phyloP scores from a whole-genome alignment of 1,284 basidiomycete species.

The Cryptococcus sp. region DNA sequence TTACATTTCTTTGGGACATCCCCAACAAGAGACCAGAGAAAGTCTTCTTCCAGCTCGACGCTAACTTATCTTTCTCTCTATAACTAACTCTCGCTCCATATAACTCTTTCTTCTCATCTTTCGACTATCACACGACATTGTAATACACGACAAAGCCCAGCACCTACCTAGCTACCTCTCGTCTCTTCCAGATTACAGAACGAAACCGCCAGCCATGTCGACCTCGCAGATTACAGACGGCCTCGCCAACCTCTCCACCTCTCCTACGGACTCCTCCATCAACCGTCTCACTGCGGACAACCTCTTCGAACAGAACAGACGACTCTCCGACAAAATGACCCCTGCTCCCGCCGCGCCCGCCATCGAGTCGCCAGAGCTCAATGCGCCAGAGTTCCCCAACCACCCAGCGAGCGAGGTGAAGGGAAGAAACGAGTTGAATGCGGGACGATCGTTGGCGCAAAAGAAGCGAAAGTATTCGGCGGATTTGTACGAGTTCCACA shows the following conservation, averaged over 20 bases:
- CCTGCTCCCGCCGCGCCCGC: not conserved
- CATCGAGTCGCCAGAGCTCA: not conserved
- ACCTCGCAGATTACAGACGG: not conserved
- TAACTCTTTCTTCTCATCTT: too few species aligned
- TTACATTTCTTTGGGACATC: too few species aligned
- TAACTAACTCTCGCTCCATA: too few species aligned
- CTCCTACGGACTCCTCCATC: not conserved
- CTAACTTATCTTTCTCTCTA: too few species aligned
- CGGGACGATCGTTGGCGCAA: not conserved
- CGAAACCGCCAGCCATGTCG: too few species aligned
- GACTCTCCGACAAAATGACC: not conserved
- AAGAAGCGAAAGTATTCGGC: conserved; percentile 7
- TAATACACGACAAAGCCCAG: too few species aligned
- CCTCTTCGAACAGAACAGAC: not conserved
- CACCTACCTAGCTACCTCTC: too few species aligned
- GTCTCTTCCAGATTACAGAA: too few species aligned
- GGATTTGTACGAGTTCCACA: conserved; percentile 4
- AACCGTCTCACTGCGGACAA: not conserved
- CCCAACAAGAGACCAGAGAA: too few species aligned
- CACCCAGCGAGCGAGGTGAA: not conserved
- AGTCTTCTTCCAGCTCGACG: too few species aligned
- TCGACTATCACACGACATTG: too few species aligned
- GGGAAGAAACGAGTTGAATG: not conserved
- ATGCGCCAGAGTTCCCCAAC: not conserved
- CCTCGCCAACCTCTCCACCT: not conserved